Conservation (phyloP, 495 filamentous ascomycete species). For the Penicillium robsamsonii region DNA sequence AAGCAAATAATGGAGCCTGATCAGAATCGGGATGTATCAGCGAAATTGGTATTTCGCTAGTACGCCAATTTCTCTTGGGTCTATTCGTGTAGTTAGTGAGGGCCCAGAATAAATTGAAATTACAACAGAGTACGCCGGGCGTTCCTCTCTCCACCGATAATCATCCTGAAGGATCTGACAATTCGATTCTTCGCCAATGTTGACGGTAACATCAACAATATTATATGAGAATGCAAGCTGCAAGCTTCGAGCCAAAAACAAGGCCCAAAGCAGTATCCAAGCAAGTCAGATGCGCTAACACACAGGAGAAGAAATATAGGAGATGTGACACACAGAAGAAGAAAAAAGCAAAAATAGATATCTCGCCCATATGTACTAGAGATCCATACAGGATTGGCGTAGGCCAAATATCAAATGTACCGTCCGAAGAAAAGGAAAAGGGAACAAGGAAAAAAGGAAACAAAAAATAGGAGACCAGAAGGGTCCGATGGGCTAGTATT, state of each 20-base stretch:
- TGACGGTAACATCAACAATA: not conserved
- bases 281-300: conserved; percentile 11
- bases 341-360: not conserved
- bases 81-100: no score
- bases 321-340: not conserved
- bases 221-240: conserved; percentile 10
- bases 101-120: not conserved
- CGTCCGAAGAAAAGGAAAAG: not conserved
- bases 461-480: conserved; percentile 4
- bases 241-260: conserved; percentile 1
- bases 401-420: conserved; percentile 3
- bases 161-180: not conserved
- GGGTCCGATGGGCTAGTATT: not conserved
- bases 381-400: not conserved
- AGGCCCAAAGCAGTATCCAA: not conserved
- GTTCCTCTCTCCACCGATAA: not conserved
- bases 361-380: conserved; percentile 24
- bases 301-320: conserved; percentile 4
- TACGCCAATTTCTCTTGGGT: not conserved
- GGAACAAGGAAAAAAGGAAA: not conserved
- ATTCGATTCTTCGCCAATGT: not conserved
- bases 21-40: not conserved
- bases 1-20: not conserved
- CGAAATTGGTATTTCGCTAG: not conserved
- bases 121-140: not conserved